Base-by-base conservation (phyloP, 225 moss, liverwort and hornwort species). In the Climacium dendroides region DNA sequence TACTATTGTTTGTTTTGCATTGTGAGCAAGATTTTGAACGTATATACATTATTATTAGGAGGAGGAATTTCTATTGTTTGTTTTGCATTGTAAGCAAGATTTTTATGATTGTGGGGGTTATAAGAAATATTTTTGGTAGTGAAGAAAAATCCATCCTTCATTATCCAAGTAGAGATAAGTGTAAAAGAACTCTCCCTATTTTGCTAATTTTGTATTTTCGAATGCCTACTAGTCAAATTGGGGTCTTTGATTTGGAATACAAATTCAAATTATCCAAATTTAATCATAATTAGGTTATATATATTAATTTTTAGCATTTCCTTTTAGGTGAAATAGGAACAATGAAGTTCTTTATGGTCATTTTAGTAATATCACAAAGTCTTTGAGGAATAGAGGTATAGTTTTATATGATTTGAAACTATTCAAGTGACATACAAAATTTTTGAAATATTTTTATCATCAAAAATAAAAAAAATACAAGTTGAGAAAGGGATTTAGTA, bases 301-400 rank as follows among this genome's bases (percentile, higher is more conserved):
- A 47, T 29, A 47, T 6, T 2, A 28, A 6, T 1, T 73, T 72
- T 10, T 29, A 18, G 18, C 10, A 72, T 17, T 45, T 72, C 1
- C 29, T 6, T 45, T 0, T 0, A 0, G 45, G 0, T 45, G 6
- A 17, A 29, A 45, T 29, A 17, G 0, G 17, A 17, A 45, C 25
- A 72, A 45, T 37, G 0, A 72, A 72, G 45, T 72, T 29, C 2
- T 28, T 72, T 0, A 16, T 17, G 4, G 1, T 2, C 0, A 17
- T 45, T 17, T 29, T 72, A 10, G 29, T 45, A 72, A 3, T 45
- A 45, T 29, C 2, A 28, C 28, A 72, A 72, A 45, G 6, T 45
- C 17, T 45, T 43, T 1, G 0, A 26, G 0, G 16, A 45, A 29
- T 0, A 18, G 18, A 45, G 3, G 1, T 17, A 2, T 45, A 29